Percentiles rank a stretch among this genome's conserved stretches.
These are phyloP conservation scores for Phalaenopsis equestris DNA, from an alignment of 106 monocot species.

Conservation along the genomic window DNA sequence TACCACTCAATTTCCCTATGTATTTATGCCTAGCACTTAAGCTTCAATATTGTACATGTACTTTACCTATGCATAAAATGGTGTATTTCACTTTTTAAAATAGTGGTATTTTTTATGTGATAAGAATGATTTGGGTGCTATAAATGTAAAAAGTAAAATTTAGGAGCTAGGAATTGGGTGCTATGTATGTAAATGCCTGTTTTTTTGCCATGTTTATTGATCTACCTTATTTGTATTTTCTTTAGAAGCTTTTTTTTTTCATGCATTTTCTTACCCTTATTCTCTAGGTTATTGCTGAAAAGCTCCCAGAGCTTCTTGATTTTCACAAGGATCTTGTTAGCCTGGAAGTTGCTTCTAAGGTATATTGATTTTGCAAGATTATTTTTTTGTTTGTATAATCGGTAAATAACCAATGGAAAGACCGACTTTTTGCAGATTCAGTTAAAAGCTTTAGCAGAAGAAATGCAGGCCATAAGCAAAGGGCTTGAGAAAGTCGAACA, in stretches of 20 bases:
- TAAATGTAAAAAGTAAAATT: no score
- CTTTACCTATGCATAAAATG: no score
- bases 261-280: background rate
- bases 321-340: constrained; percentile 65
- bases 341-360: constrained; percentile 81
- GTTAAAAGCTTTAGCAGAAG: constrained; percentile 77
- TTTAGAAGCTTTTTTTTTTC: background rate
- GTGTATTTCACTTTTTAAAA: no score
- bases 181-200: no score
- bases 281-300: constrained; percentile 70
- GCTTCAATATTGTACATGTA: no score
- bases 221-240: background rate
- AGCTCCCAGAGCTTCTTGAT: constrained; percentile 87
- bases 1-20: no score
- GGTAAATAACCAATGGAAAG: background rate
- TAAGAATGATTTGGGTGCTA: no score
- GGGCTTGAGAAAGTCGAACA: constrained; percentile 85
- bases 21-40: no score
- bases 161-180: no score
- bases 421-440: constrained; percentile 46
- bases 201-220: background rate
- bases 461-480: constrained; percentile 86
- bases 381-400: background rate
- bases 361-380: constrained; percentile 11
- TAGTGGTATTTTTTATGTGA: no score